phyloP scores from a whole-genome alignment of 768 basidiomycete species.

The Pulveroboletus sp. region DNA sequence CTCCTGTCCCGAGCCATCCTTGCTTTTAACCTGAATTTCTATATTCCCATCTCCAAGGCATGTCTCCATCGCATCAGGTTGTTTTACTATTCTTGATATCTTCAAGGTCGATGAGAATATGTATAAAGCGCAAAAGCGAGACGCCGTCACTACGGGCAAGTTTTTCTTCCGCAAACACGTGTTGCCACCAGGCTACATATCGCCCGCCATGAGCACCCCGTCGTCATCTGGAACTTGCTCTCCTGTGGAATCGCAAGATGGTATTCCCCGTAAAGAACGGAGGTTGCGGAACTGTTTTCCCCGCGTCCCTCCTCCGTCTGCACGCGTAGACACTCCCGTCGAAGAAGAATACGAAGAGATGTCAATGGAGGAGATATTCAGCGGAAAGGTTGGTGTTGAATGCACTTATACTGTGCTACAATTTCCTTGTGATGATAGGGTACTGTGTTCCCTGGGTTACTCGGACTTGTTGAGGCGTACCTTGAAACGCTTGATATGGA shows the following conservation, averaged over 20 bases:
- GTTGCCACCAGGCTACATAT: conserved; percentile 50
- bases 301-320: conserved; percentile 43
- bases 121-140: conserved; percentile 80
- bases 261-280: conserved; percentile 51
- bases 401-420: neutral
- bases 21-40: conserved; percentile 87
- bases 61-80: neutral
- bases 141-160: conserved; percentile 66
- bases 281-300: conserved; percentile 72
- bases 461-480: conserved; percentile 80
- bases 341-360: conserved; percentile 90
- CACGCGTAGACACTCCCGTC: conserved; percentile 50
- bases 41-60: conserved; percentile 96
- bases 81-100: neutral
- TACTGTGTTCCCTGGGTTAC: conserved; percentile 67
- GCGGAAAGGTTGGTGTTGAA: conserved; percentile 65
- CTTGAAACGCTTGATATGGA: conserved; percentile 82
- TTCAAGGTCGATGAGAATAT: conserved; percentile 94
- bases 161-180: conserved; percentile 92
- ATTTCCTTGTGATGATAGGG: conserved; percentile 39
- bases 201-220: conserved; percentile 38
- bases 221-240: conserved; percentile 42
- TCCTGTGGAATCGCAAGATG: conserved; percentile 33
- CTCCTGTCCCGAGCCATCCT: conserved; percentile 92
- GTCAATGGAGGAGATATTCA: conserved; percentile 89